Evolutionary conservation across 2,329 filamentous ascomycete genomes (phyloP).

Genomic region (Neospermospora avenae): DNA sequence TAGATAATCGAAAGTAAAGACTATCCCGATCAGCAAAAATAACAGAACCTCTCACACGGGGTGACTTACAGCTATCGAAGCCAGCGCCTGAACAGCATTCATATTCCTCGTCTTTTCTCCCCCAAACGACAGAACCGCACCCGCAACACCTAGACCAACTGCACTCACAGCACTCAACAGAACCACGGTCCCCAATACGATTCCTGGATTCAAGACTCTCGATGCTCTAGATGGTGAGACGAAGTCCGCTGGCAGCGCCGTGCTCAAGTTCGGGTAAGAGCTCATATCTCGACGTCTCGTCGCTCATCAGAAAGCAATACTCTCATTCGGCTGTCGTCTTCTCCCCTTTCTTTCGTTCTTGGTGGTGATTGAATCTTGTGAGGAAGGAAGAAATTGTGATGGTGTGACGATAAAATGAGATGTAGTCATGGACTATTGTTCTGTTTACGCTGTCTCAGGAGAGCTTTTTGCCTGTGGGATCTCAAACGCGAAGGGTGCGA

Average conservation of each 20-base stretch:
- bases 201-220: conserved; percentile 20
- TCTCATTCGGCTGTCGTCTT: conserved; percentile 5
- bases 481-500: conserved; percentile 15
- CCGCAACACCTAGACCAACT: conserved; percentile 15
- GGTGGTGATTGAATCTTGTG: neutral
- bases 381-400: conserved; percentile 1
- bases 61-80: conserved; percentile 25
- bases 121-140: conserved; percentile 7
- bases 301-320: neutral
- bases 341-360: neutral
- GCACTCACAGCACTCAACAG: conserved; percentile 17
- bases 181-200: conserved; percentile 19
- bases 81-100: conserved; percentile 17
- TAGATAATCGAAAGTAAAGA: conserved; percentile 24
- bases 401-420: neutral
- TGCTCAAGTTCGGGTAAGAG: conserved; percentile 13
- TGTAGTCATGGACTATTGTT: neutral
- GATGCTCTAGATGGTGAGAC: conserved; percentile 12
- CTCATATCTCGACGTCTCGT: conserved; percentile 6
- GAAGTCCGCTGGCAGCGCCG: conserved; percentile 12
- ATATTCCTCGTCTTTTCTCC: conserved; percentile 15
- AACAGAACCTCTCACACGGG: neutral
- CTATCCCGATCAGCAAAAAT: conserved; percentile 13
- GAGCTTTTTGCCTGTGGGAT: conserved; percentile 17
- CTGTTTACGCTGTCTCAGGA: conserved; percentile 15